Percentiles rank a stretch among this genome's conserved stretches.
These are phyloP conservation scores for Ramalina peruviana DNA, from an alignment of 495 filamentous ascomycete species.

Conservation along the genomic window DNA sequence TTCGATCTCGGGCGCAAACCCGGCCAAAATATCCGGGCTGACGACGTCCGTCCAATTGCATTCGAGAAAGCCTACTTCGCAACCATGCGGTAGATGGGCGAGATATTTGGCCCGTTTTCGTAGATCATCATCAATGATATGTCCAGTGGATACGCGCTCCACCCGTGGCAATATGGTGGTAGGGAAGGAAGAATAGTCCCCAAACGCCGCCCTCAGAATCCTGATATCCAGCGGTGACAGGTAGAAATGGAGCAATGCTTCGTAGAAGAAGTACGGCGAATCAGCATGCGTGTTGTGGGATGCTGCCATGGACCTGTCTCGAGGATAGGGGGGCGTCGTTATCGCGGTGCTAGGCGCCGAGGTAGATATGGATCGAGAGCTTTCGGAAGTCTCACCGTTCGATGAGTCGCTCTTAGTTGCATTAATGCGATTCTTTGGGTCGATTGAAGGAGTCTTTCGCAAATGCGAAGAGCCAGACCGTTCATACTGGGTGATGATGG, in stretches of 20 bases:
- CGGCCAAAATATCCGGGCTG: constrained; percentile 52
- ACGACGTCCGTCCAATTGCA: constrained; percentile 96
- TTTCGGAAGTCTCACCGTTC: neutral
- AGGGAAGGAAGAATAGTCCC: constrained; percentile 69
- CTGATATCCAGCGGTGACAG: constrained; percentile 89
- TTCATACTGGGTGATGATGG: constrained; percentile 1
- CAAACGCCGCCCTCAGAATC: constrained; percentile 83
- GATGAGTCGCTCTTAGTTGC: neutral
- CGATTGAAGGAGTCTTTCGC: neutral
- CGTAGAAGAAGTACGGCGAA: constrained; percentile 69
- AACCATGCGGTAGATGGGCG: constrained; percentile 79
- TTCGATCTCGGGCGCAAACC: constrained; percentile 65
- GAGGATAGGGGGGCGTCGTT: neutral
- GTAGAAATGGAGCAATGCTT: constrained; percentile 80
- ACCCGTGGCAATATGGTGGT: constrained; percentile 82
- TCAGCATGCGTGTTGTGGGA: constrained; percentile 12
- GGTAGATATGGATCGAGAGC: neutral
- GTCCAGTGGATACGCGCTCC: constrained; percentile 81
- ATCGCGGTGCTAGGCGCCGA: neutral
- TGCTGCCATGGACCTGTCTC: neutral
- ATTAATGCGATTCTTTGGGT: neutral
- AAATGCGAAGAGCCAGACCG: neutral
- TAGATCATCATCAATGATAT: constrained; percentile 80
- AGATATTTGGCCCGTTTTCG: constrained; percentile 83
- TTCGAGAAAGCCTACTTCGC: constrained; percentile 86